Base-by-base conservation (phyloP, 768 basidiomycete genomes). In the Arthromyces matolae region DNA sequence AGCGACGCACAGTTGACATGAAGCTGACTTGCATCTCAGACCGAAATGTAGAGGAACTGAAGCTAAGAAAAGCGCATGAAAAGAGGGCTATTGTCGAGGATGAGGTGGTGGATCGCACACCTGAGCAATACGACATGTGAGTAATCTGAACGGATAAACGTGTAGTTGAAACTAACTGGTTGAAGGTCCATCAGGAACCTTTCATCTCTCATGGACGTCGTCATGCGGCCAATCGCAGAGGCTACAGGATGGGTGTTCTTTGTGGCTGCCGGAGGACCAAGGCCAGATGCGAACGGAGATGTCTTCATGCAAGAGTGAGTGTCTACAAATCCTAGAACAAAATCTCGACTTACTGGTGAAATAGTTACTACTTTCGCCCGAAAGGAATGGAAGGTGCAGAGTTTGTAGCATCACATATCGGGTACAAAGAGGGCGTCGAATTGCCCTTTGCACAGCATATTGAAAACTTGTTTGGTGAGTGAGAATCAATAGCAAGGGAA, bases 171-270 rank as follows among this genome's bases (percentile, higher is more conserved):
- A n/a, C n/a, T n/a, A n/a, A n/a, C n/a, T n/a, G n/a, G n/a, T n/a
- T n/a, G n/a, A n/a, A n/a, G n/a, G n/a, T n/a, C n/a, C n/a, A n/a
- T 14, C n/a, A 2, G 2, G 41, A 19, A 36, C 3, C 18, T 47
- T 19, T 46, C 45, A 14, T 32, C 45, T n/a, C 12, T 47, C 4
- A 13, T 47, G 25, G 5, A 34, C 8, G 32, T 28, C 8, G 33
- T 41, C 4, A 24, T 52, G 24, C 14, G 38, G 20, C 38, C 51
- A 20, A 13, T 43, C 1, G 45, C 51, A 10, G 45, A 47, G 16
- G 51, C 51, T 1, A 52, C 51, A n/a, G 51, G 51, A 9, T 52
- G 51, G 51, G 39, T 47, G n/a, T 42, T 52, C 24, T 43, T 42
- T 42, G 33, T 47, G n/a, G 27, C 39, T 8, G 51, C 32, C 20